Conservation (phyloP, 495 filamentous ascomycete genomes). For the Usnea hakonensis region DNA sequence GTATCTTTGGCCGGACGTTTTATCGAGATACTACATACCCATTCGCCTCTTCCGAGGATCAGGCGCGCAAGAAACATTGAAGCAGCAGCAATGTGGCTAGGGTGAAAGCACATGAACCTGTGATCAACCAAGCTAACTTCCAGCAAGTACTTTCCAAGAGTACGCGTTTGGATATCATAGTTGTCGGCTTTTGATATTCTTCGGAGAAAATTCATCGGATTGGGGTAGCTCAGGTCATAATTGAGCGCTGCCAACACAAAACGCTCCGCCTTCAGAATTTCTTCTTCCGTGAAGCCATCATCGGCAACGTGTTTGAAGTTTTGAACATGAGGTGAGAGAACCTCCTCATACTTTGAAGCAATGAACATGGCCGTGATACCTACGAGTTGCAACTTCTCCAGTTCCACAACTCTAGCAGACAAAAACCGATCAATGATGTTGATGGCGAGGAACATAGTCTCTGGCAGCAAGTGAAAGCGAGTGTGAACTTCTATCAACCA, state of each 20-base stretch:
- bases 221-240: conserved; percentile 97
- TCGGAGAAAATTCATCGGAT: conserved; percentile 98
- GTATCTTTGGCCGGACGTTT: background rate
- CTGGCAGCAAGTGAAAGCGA: conserved; percentile 92
- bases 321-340: conserved; percentile 88
- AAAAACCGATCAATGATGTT: conserved; percentile 99
- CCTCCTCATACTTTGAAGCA: conserved; percentile 97
- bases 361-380: conserved; percentile 98
- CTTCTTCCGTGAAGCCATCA: conserved; percentile 89
- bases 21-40: conserved; percentile 56
- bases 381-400: conserved; percentile 91
- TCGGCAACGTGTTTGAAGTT: conserved; percentile 97
- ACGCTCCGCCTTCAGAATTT: conserved; percentile 94
- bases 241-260: conserved; percentile 83
- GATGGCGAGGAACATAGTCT: conserved; percentile 92
- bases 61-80: conserved; percentile 92
- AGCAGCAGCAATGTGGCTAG: conserved; percentile 82
- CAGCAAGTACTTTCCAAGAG: conserved; percentile 95
- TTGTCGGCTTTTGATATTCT: conserved; percentile 98
- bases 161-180: conserved; percentile 95
- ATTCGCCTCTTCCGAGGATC: conserved; percentile 79
- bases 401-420: conserved; percentile 82
- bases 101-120: conserved; percentile 76
- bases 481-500: conserved; percentile 99
- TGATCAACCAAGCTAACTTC: conserved; percentile 95